Base-by-base conservation (phyloP, 108 stramenopile species). In the Pseudonitzschia pungens region DNA sequence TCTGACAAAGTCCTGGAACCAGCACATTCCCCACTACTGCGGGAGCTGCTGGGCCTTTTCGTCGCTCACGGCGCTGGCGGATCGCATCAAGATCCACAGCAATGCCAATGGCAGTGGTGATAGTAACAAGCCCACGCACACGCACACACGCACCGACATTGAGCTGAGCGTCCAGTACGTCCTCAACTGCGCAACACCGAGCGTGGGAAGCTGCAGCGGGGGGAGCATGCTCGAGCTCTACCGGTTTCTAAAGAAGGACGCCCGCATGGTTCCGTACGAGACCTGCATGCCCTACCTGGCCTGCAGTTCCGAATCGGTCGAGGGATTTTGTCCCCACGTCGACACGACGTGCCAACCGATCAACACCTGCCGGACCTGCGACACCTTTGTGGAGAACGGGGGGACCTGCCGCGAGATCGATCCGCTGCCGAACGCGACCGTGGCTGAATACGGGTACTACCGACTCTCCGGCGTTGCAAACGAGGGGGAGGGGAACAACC, bases 71-170 rank as follows among this genome's bases (percentile, higher is more conserved):
- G 63, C 89, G 26, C 79, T 97, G 18, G 77, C 88, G 12, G 97
- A 97, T 81, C 94, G 97, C 54, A 92, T 97, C 83, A 96, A 95
- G 72, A 97, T 97, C 81, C n/a, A n/a, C n/a, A n/a, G n/a, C n/a
- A n/a, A n/a, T n/a, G n/a, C n/a, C n/a, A n/a, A n/a, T n/a, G n/a
- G n/a, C n/a, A n/a, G n/a, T n/a, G n/a, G n/a, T n/a, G n/a, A n/a
- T n/a, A n/a, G n/a, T n/a, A n/a, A n/a, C n/a, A n/a, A n/a, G n/a
- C n/a, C n/a, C n/a, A n/a, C n/a, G n/a, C n/a, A n/a, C 36, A 36
- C 2, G 4, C 4, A 36, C 36, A 36, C n/a, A n/a, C n/a, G 82
- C 14, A 76, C 81, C 51, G 85, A 89, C 67, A 91, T 83, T 73
- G 86, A 86, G 63, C 65, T 84, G 26, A 72, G 60, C 26, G 40